Percentiles rank a stretch among this genome's conserved stretches.
Evolutionary conservation across 257 asterid genomes (phyloP).

Genomic region (Buddleja alternifolia): DNA sequence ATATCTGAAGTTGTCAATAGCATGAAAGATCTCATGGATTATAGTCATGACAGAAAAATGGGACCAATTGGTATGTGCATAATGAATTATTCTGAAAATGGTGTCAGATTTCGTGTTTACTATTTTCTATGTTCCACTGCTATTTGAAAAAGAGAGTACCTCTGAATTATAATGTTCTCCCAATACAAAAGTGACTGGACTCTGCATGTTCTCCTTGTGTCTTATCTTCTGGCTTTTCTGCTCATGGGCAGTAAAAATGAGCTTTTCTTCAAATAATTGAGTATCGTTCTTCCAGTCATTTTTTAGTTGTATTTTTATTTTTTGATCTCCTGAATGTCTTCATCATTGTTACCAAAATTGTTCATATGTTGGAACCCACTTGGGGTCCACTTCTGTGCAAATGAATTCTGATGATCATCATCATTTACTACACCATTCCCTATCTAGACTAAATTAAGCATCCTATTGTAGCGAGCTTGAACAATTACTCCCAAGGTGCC

Average conservation of each 20-base stretch:
- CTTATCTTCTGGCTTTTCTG: neutral
- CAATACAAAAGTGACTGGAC: neutral
- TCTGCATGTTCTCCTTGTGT: neutral
- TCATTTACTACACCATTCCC: neutral
- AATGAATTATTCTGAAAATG: neutral
- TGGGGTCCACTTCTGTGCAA: neutral
- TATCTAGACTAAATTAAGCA: neutral
- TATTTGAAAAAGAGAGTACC: neutral
- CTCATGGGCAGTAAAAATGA: neutral
- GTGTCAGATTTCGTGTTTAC: neutral
- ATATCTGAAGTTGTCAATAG: slow-evolving; percentile 56
- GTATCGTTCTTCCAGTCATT: neutral
- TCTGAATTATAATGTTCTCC: neutral
- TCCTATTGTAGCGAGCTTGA: slow-evolving; percentile 48
- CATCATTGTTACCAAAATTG: neutral
- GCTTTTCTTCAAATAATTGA: neutral
- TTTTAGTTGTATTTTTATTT: neutral
- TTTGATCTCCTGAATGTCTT: neutral
- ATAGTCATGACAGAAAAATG: slow-evolving; percentile 36
- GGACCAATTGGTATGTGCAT: slow-evolving; percentile 71
- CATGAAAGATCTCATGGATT: slow-evolving; percentile 61
- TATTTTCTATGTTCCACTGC: neutral
- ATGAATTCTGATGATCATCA: neutral
- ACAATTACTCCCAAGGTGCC: slow-evolving; percentile 33
- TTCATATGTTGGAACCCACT: no score